Base-by-base conservation (phyloP, 805 yeast species). In the Danielia reshetovae region DNA sequence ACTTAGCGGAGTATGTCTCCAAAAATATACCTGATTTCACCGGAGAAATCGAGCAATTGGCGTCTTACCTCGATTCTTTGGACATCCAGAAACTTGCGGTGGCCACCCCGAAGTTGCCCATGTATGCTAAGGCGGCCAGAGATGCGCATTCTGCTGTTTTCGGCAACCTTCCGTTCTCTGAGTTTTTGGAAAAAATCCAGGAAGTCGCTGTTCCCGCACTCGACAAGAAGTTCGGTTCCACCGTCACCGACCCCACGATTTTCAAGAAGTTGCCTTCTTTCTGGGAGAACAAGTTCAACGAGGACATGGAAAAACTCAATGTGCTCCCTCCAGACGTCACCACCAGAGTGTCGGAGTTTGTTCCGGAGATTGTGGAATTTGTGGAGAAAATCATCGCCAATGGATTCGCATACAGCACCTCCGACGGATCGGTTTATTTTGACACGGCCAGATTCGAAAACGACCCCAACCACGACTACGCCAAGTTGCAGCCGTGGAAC, bases 401-500 rank as follows among this genome's bases (percentile, higher is more conserved):
- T 49, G 96, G 96, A 0, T 90, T 72, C 59, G 98, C 90, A 2
- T 89, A 89, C 54, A 65, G 77, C 4, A 79, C 96, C 2, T 62
- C 59, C 4, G 96, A 89, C 54, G 97, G 97, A 0, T 84, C 95
- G 7, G 98, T 93, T n/a, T 93, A 93, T 61, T 93, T 93, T 58
- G 94, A 93, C 62, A 89, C 97, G 9, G 74, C 66, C 6, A 75
- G 77, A 32, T 93, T 90, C 57, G 97, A 93, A 49, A 64, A 64
- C 24, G 68, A 72, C 35, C 76, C 78, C 6, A 62, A 72, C 29
- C 98, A 93, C 56, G 81, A 74, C 39, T 93, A 93, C 59, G 97
- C 97, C 24, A 93, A 93, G 61, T 77, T 89, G 52, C 97, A 93
- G 65, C 98, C 98, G 13, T 90, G 97, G 97, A 93, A 89, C 55